phyloP scores from a whole-genome alignment of 169 alveolate genomes.

The Ichthyophthirius multifiliis region DNA sequence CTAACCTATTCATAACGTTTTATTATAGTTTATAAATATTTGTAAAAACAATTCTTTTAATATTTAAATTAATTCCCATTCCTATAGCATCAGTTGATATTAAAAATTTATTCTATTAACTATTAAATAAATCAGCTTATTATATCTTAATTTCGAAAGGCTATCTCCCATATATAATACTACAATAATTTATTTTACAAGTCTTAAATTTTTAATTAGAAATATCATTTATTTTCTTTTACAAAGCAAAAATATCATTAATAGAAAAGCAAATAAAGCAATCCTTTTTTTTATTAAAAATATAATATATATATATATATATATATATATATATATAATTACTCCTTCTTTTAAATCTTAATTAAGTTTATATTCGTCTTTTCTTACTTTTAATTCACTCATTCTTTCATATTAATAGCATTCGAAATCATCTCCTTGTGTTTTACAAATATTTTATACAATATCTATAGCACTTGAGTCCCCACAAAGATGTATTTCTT shows the following conservation, averaged over 20 bases:
- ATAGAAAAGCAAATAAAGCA: neutral
- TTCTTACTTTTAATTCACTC: conserved; percentile 45
- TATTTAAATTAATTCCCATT: conserved; percentile 90
- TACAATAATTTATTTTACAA: conserved; percentile 16
- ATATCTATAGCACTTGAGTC: conserved; percentile 49
- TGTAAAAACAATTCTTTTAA: conserved; percentile 87
- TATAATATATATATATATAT: neutral
- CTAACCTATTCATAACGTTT: conserved; percentile 60
- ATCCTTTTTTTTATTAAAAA: neutral
- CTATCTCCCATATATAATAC: conserved; percentile 80
- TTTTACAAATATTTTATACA: conserved; percentile 12
- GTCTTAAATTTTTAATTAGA: neutral
- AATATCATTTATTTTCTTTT: neutral
- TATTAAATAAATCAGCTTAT: conserved; percentile 65
- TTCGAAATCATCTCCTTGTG: conserved; percentile 35
- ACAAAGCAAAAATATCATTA: neutral
- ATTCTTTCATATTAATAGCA: conserved; percentile 39
- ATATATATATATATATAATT: neutral
- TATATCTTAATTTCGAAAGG: conserved; percentile 88
- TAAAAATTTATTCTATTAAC: conserved; percentile 57
- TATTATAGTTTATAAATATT: conserved; percentile 69
- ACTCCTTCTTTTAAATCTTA: neutral
- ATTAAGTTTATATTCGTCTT: neutral
- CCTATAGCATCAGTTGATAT: conserved; percentile 95
- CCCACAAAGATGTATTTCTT: conserved; percentile 78